Base-by-base conservation (phyloP, 306 rosid species). In the Prunus armeniaca region DNA sequence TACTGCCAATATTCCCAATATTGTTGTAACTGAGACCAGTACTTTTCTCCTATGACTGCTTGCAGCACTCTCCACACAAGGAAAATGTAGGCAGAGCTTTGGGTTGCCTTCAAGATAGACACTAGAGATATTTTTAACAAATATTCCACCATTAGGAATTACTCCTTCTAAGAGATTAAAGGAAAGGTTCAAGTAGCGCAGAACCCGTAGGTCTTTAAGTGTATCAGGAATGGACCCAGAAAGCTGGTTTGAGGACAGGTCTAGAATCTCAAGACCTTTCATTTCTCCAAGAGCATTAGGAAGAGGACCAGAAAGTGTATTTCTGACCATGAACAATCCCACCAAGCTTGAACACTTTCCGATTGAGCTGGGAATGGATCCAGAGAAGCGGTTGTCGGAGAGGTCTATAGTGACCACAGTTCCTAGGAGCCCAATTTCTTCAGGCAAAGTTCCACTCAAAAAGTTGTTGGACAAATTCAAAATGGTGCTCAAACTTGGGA, bases 191-290 rank as follows among this genome's bases (percentile, higher is more conserved):
- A 92, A 86, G 54, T 61, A 70, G 22, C 24, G 54, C 25, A 92
- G 89, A 65, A 22, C 86, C 1, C 20, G 57, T 15, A 89, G 79
- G 1, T 80, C 72, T 83, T 83, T 84, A 47, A 88, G 92, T 67
- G 74, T 85, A 52, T 18, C 2, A 69, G 97, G 97, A 80, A 92
- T 88, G 51, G 83, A 57, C 30, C 96, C 92, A 13, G 88, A 81
- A 65, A 92, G 91, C 77, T 78, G 87, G 90, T 90, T 92, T 52
- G 90, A 87, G 65, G 96, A 92, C 0, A 92, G 83, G 58, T 92
- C 97, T 78, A 92, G 76, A 71, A 72, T 74, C 73, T 75, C 92
- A 50, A 92, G 82, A 24, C 87, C 93, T 88, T 41, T 87, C 32
- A 92, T 2, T 5, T 89, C 81, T 46, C 82, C 90, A 52, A 93